A percentile compares a stretch with the other conserved stretches of the same genome.
These are phyloP conservation scores for Coemansia sp. DNA, from an alignment of 192 early-diverging fungal genomes.

Conservation along the genomic window DNA sequence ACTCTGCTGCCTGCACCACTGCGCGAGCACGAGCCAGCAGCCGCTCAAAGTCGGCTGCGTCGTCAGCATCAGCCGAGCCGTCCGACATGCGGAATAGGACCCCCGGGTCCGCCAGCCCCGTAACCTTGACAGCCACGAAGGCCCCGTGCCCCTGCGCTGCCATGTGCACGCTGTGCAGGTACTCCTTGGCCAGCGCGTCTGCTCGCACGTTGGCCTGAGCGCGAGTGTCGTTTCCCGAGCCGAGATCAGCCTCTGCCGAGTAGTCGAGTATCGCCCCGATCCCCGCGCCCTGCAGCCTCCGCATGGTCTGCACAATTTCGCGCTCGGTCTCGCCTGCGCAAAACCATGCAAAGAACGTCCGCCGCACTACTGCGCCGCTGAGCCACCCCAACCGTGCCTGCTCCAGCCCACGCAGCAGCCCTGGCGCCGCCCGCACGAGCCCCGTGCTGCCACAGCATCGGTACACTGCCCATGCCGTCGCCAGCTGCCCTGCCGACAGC, in stretches of 20 bases:
- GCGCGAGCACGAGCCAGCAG: slow-evolving; percentile 67
- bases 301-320: slow-evolving; percentile 84
- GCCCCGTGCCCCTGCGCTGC: slow-evolving; percentile 63
- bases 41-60: slow-evolving; percentile 69
- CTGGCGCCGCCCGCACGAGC: slow-evolving; percentile 41
- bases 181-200: slow-evolving; percentile 64
- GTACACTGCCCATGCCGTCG: slow-evolving; percentile 42
- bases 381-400: slow-evolving; percentile 40
- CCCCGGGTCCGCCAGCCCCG: slow-evolving; percentile 73
- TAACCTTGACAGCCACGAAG: slow-evolving; percentile 88
- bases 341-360: slow-evolving; percentile 86
- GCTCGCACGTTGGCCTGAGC: slow-evolving; percentile 62
- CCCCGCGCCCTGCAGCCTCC: slow-evolving; percentile 56
- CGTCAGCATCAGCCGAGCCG: slow-evolving; percentile 56
- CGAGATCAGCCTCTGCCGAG: slow-evolving; percentile 83
- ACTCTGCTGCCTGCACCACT: slow-evolving; percentile 63
- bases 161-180: slow-evolving; percentile 71
- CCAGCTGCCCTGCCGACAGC: slow-evolving; percentile 40
- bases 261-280: slow-evolving; percentile 88
- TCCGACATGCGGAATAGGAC: slow-evolving; percentile 75
- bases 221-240: slow-evolving; percentile 43
- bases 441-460: slow-evolving; percentile 29
- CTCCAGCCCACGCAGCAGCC: slow-evolving; percentile 27
- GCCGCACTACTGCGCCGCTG: slow-evolving; percentile 70
- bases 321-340: slow-evolving; percentile 80